Conservation (phyloP, 495 filamentous ascomycete genomes). For the Parathielavia appendiculata region DNA sequence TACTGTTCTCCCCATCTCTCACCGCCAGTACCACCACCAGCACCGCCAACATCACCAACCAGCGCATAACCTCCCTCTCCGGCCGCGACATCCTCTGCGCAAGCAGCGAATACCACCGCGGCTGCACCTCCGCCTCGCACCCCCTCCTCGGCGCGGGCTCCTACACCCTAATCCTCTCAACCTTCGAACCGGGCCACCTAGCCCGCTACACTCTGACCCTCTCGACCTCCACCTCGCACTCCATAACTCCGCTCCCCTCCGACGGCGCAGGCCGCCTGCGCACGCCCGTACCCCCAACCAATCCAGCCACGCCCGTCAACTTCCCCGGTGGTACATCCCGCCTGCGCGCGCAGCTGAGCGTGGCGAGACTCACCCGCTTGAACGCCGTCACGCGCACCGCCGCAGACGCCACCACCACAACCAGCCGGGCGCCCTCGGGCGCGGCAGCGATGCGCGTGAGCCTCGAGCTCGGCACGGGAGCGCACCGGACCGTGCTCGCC, state of each 20-base stretch:
- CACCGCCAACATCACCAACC: slow-evolving; percentile 29
- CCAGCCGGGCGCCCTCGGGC: neutral
- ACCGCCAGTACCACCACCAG: too few relatives aligned
- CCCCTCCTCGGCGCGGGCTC: slow-evolving; percentile 54
- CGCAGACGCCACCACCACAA: slow-evolving; percentile 5
- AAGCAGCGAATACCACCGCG: slow-evolving; percentile 78
- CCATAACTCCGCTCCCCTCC: slow-evolving; percentile 51
- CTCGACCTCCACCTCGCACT: slow-evolving; percentile 47
- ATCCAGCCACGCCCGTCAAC: slow-evolving; percentile 38
- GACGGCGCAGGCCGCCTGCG: slow-evolving; percentile 66
- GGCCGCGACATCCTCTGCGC: slow-evolving; percentile 72
- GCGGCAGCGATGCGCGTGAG: slow-evolving; percentile 52
- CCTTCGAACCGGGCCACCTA: slow-evolving; percentile 73
- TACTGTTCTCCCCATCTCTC: slow-evolving; percentile 62
- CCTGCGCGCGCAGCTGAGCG: slow-evolving; percentile 48
- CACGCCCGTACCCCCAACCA: slow-evolving; percentile 45
- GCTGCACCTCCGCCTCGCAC: slow-evolving; percentile 63
- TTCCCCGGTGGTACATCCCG: neutral
- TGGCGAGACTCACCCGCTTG: slow-evolving; percentile 53
- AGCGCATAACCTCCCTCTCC: slow-evolving; percentile 60
- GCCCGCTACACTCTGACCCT: slow-evolving; percentile 72
- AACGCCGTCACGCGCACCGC: slow-evolving; percentile 15
- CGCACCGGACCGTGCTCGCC: slow-evolving; percentile 57
- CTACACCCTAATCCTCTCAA: slow-evolving; percentile 84
- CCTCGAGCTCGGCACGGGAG: slow-evolving; percentile 59